Conservation (phyloP, 352 stramenopile genomes). For the Globisporangium uncinulatum region DNA sequence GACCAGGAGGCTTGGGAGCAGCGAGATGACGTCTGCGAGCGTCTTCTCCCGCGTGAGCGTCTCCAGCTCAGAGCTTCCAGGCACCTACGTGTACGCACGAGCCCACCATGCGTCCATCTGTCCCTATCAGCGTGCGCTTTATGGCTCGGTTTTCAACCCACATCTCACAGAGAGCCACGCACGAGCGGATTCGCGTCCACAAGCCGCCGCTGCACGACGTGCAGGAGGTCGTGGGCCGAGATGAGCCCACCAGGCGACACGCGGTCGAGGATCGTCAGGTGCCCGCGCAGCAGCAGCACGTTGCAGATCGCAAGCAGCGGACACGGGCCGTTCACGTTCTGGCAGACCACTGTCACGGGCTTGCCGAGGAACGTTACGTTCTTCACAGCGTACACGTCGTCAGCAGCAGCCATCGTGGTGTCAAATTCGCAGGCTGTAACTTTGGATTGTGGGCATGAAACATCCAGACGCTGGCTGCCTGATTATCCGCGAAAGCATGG, state of each 20-base stretch:
- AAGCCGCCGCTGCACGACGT: constrained; percentile 85
- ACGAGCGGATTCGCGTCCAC: constrained; percentile 79
- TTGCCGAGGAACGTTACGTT: constrained; percentile 72
- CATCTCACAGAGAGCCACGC: constrained; percentile 1
- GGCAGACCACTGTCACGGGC: constrained; percentile 87
- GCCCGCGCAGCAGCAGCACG: constrained; percentile 90
- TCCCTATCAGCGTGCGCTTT: not conserved
- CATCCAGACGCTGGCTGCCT: too few relatives aligned
- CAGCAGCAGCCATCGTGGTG: constrained; percentile 1
- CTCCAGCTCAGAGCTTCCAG: constrained; percentile 41
- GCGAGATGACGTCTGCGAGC: constrained; percentile 83
- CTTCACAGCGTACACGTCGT: constrained; percentile 81
- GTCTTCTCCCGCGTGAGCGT: constrained; percentile 78
- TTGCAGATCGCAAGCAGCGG: constrained; percentile 96
- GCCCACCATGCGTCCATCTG: not conserved
- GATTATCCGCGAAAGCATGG: not conserved
- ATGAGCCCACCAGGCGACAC: constrained; percentile 67
- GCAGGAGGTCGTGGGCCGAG: constrained; percentile 87
- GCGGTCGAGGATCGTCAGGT: constrained; percentile 72
- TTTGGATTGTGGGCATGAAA: not conserved
- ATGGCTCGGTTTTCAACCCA: not conserved
- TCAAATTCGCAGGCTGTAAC: not conserved
- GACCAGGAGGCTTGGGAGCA: constrained; percentile 93
- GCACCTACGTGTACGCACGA: constrained; percentile 19
- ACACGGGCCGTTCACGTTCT: constrained; percentile 98